Evolutionary conservation across 306 rosid species (phyloP).

Genomic region (Castanopsis chinensis): DNA sequence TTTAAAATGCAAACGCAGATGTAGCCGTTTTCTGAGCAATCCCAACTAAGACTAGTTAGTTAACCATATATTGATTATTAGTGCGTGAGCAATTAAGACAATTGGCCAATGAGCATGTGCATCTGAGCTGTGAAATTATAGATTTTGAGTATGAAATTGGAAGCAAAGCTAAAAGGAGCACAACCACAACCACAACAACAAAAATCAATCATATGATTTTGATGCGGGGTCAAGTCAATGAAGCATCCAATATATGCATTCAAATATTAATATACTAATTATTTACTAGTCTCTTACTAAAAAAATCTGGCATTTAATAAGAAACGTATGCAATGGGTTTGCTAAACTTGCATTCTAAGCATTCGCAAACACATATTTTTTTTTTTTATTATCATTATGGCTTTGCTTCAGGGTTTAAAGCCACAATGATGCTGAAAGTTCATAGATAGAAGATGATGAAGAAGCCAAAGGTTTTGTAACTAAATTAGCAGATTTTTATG

Average conservation of each 20-base stretch:
- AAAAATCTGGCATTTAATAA: neutral
- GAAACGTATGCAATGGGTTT: neutral
- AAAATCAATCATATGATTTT: conserved; percentile 21
- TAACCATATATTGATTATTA: neutral
- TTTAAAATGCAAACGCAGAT: too few species aligned
- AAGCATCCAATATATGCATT: conserved; percentile 33
- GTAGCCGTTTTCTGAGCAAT: too few species aligned
- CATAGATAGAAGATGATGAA: too few species aligned
- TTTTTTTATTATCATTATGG: neutral
- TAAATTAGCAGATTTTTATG: too few species aligned
- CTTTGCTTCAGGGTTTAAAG: too few species aligned
- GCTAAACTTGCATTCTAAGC: conserved; percentile 39
- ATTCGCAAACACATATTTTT: neutral
- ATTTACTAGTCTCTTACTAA: too few species aligned
- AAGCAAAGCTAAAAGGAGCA: conserved; percentile 39
- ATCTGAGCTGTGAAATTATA: neutral
- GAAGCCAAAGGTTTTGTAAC: too few species aligned
- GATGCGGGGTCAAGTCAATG: conserved; percentile 1
- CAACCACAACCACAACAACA: too few species aligned
- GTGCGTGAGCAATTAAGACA: neutral
- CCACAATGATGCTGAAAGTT: too few species aligned
- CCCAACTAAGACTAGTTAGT: too few species aligned
- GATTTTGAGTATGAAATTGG: conserved; percentile 15
- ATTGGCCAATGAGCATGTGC: neutral
- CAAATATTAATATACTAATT: neutral